phyloP scores from a whole-genome alignment of 306 rosid genomes.

The Cyclanthera cordifolia region DNA sequence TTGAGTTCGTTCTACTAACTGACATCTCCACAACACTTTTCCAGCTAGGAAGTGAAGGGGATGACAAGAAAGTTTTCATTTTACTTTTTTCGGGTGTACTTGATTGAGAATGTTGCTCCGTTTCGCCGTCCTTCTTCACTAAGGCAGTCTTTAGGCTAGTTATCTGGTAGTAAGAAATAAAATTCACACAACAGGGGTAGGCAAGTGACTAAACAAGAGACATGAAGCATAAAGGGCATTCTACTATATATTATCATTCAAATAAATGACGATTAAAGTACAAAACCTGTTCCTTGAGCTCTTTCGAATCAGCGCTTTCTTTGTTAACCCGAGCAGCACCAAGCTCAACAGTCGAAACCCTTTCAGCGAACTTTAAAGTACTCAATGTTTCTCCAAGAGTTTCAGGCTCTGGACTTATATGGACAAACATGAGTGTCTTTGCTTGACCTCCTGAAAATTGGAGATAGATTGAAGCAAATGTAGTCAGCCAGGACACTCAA shows the following conservation, averaged over 20 bases:
- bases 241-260: not conserved
- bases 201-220: not conserved
- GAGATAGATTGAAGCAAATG: not conserved
- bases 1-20: conserved; percentile 28
- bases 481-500: not conserved
- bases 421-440: conserved; percentile 92
- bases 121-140: conserved; percentile 58
- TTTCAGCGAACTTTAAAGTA: conserved; percentile 89
- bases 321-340: conserved; percentile 75
- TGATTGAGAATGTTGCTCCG: conserved; percentile 27
- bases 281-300: conserved; percentile 72
- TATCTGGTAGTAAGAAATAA: conserved; percentile 30
- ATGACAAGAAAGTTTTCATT: conserved; percentile 41
- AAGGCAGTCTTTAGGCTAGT: conserved; percentile 67
- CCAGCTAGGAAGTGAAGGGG: conserved; percentile 35
- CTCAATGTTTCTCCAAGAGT: conserved; percentile 80
- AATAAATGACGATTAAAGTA: not conserved
- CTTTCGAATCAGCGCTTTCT: conserved; percentile 57
- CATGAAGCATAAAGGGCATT: not conserved
- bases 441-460: conserved; percentile 80
- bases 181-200: not conserved
- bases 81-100: conserved; percentile 34
- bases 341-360: conserved; percentile 76
- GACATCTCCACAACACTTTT: conserved; percentile 25
- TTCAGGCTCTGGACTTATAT: conserved; percentile 76